Percentiles rank a stretch among this genome's conserved stretches.
Evolutionary conservation across 2,329 filamentous ascomycete genomes (phyloP).

Genomic region (Daldinia eschscholtzii): DNA sequence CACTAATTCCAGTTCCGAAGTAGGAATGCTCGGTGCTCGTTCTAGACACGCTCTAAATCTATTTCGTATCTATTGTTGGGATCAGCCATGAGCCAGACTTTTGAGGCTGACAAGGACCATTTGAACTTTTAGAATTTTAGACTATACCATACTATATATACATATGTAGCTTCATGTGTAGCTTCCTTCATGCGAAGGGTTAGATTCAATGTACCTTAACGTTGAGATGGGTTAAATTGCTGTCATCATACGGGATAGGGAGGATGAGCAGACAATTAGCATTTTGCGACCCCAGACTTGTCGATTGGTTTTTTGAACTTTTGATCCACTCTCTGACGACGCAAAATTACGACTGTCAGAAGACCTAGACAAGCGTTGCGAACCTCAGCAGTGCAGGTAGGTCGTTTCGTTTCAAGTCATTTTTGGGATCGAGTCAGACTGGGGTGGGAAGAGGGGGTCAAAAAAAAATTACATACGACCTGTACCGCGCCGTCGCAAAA

Average conservation of each 20-base stretch:
- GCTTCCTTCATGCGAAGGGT: slow-evolving; percentile 21
- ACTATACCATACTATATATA: slow-evolving; percentile 20
- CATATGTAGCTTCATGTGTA: background rate
- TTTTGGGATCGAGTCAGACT: slow-evolving; percentile 21
- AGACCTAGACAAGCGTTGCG: slow-evolving; percentile 7
- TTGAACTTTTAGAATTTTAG: slow-evolving; percentile 6
- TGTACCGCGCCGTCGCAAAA: slow-evolving; percentile 1
- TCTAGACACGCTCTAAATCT: slow-evolving; percentile 5
- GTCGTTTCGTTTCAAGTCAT: slow-evolving; percentile 29
- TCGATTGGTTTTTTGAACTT: slow-evolving; percentile 12
- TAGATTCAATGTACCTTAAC: slow-evolving; percentile 3
- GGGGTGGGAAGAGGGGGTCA: slow-evolving; percentile 12
- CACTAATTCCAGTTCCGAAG: slow-evolving; percentile 6
- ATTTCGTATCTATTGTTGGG: background rate
- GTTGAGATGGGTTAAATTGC: slow-evolving; percentile 20
- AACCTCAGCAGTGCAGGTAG: slow-evolving; percentile 14
- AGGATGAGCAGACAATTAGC: slow-evolving; percentile 6
- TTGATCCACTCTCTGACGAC: background rate
- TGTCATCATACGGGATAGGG: slow-evolving; percentile 32
- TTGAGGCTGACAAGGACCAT: background rate
- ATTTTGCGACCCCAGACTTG: slow-evolving; percentile 32
- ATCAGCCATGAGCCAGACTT: background rate
- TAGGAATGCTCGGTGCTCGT: slow-evolving; percentile 17
- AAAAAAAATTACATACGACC: slow-evolving; percentile 20
- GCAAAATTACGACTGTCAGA: slow-evolving; percentile 2